Percentiles rank a stretch among this genome's conserved stretches.
Conservation (phyloP, 257 asterid species). For the Perilla frutescens region DNA sequence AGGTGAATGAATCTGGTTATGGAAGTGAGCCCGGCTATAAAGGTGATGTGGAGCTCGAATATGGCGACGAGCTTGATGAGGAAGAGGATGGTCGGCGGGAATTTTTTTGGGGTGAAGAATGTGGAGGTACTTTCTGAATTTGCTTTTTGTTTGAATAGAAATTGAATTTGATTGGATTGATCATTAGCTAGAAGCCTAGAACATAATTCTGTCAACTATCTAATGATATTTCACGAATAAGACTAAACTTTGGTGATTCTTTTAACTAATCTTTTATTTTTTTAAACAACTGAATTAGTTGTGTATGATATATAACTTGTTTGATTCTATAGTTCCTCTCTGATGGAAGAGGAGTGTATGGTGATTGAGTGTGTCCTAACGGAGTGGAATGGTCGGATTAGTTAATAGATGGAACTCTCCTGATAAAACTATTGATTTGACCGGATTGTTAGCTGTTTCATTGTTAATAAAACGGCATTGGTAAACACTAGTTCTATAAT, state of each 20-base stretch:
- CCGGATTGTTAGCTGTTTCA: too few species aligned
- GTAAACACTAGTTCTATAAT: too few species aligned
- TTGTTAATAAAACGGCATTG: too few species aligned
- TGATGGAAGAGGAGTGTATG: too few species aligned
- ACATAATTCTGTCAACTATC: not conserved
- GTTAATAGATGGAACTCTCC: too few species aligned
- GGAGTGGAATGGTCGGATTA: too few species aligned
- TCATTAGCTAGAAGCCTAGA: not conserved
- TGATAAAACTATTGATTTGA: too few species aligned
- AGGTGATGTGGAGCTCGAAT: constrained; percentile 89
- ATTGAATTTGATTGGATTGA: not conserved
- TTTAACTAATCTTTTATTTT: not conserved
- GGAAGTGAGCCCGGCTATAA: constrained; percentile 94
- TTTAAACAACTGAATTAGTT: too few species aligned
- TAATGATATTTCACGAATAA: not conserved
- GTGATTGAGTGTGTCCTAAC: too few species aligned
- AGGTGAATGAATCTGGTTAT: constrained; percentile 83
- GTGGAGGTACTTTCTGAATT: constrained; percentile 58
- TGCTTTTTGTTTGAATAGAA: not conserved
- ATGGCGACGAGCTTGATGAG: constrained; percentile 58
- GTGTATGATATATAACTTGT: too few species aligned
- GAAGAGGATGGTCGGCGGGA: constrained; percentile 72
- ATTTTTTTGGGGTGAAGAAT: constrained; percentile 81
- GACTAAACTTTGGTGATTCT: too few species aligned
- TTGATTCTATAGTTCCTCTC: too few species aligned